Evolutionary conservation across 768 basidiomycete species (phyloP), one percentile per base, ranked within the genome.

Genomic region (Leccinum disarticulatum): DNA sequence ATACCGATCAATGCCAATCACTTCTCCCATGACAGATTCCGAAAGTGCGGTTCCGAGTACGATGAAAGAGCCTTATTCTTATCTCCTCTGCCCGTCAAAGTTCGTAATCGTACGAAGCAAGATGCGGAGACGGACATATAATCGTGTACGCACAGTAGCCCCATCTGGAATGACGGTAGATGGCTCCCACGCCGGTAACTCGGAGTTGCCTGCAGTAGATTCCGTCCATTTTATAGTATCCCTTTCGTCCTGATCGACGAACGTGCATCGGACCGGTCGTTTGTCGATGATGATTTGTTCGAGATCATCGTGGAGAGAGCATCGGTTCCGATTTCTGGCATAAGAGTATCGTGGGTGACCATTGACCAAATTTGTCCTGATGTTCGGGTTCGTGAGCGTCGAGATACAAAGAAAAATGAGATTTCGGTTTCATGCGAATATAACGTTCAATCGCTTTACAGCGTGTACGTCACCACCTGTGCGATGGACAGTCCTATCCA

Each of bases 261-360:
- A 41, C 48, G 30, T 14, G 22, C 8, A 22, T 43, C 0, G 13
- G 64, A 62, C 22, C 55, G 52, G 25, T 56, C 59, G 8, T 35
- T 67, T 2, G 11, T 49, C n/a, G 35, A 35, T 19, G n/a, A 55
- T 15, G 58, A 57, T 33, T 1, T 1, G 17, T 57, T 66, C 19
- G 55, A 64, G 22, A 36, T 64, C 30, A 0, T 43, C 0, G n/a
- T 59, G 15, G 66, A 66, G 57, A 55, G 52, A 55, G 59, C 11
- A 55, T 57, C 38, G 38, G 38, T 38, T 3, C 13, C 33, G 13
- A 14, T 49, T 31, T 64, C 46, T 36, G 64, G 13, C 52, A n/a
- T 15, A 56, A 54, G 31, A 48, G 59, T 17, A 66, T 66, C 48
- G 35, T 41, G 38, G 15, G 35, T 54, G 59, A 54, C 66, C 65